Conservation (phyloP, 2,329 filamentous ascomycete species). For the Cladophialophora bantiana region DNA sequence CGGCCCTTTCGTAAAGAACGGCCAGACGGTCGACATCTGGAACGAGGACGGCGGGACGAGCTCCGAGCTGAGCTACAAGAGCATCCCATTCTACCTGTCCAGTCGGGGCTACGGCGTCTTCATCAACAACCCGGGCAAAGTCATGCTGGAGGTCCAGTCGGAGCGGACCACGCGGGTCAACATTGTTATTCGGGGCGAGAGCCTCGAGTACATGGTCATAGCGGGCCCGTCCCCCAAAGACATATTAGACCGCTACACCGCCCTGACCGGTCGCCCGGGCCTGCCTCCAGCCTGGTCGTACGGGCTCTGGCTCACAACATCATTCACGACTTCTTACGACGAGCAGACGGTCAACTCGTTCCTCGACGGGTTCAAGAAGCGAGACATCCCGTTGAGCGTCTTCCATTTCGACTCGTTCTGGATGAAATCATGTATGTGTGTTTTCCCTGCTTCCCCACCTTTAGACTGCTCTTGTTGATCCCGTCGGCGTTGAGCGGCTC, state of each 20-base stretch:
- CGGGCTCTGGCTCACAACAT: conserved; percentile 75
- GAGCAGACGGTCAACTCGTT: conserved; percentile 68
- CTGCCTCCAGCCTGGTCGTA: conserved; percentile 72
- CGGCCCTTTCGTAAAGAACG: conserved; percentile 74
- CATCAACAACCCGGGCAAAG: conserved; percentile 68
- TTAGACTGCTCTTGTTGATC: not conserved
- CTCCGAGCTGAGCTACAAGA: conserved; percentile 36
- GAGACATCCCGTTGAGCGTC: conserved; percentile 71
- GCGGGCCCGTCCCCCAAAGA: conserved; percentile 72
- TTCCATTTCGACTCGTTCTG: conserved; percentile 83
- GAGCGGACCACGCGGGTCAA: conserved; percentile 71
- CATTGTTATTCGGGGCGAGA: conserved; percentile 68
- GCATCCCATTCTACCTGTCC: conserved; percentile 34
- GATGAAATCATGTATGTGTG: conserved; percentile 66
- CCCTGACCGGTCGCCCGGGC: conserved; percentile 67
- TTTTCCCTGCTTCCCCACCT: not conserved
- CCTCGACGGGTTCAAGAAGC: conserved; percentile 71
- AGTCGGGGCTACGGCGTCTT: conserved; percentile 74
- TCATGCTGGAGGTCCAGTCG: conserved; percentile 73
- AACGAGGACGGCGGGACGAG: conserved; percentile 54
- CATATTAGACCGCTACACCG: conserved; percentile 67
- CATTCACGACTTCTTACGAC: conserved; percentile 72
- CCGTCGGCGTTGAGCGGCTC: not conserved
- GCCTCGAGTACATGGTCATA: conserved; percentile 73
- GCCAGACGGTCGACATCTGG: conserved; percentile 67